These are phyloP conservation scores for Mucor indicus DNA, from an alignment of 371 early-diverging fungal genomes.

Conservation along the genomic window DNA sequence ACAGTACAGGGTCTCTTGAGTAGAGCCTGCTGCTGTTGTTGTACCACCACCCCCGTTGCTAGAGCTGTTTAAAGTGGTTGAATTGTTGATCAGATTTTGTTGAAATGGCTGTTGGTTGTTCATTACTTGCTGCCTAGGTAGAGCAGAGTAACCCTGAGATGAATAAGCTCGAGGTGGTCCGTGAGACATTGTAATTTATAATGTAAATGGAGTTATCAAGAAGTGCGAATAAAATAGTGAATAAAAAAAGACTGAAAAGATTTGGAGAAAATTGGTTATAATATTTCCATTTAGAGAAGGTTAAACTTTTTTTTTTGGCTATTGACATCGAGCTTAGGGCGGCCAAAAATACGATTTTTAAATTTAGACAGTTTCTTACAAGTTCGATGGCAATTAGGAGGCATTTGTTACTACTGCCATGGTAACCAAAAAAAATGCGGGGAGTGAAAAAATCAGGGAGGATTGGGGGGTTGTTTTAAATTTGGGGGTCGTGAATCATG, in stretches of 20 bases:
- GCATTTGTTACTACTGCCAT: too few relatives aligned
- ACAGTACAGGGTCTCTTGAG: slow-evolving; percentile 18
- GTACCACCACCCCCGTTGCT: slow-evolving; percentile 1
- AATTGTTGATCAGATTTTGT: not conserved
- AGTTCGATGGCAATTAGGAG: too few relatives aligned
- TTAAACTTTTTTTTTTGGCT: not conserved
- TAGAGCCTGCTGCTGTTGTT: not conserved
- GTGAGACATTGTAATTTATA: slow-evolving; percentile 13
- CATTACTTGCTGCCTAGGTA: not conserved
- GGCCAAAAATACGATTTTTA: too few relatives aligned
- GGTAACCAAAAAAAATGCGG: too few relatives aligned
- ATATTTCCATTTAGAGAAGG: not conserved
- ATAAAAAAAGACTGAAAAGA: not conserved
- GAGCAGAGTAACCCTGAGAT: slow-evolving; percentile 6
- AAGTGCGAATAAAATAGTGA: not conserved
- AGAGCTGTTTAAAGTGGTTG: not conserved
- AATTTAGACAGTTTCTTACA: too few relatives aligned
- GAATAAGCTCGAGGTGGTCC: slow-evolving; percentile 15
- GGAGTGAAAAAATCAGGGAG: too few relatives aligned
- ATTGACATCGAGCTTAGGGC: not conserved
- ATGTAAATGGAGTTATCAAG: too few relatives aligned
- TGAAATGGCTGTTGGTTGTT: not conserved
- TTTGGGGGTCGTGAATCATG: too few relatives aligned
- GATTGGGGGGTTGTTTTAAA: too few relatives aligned
- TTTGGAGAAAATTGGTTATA: not conserved